Evolutionary conservation across 768 basidiomycete species (phyloP).

Genomic region (Agaricus sinodeliciosus): DNA sequence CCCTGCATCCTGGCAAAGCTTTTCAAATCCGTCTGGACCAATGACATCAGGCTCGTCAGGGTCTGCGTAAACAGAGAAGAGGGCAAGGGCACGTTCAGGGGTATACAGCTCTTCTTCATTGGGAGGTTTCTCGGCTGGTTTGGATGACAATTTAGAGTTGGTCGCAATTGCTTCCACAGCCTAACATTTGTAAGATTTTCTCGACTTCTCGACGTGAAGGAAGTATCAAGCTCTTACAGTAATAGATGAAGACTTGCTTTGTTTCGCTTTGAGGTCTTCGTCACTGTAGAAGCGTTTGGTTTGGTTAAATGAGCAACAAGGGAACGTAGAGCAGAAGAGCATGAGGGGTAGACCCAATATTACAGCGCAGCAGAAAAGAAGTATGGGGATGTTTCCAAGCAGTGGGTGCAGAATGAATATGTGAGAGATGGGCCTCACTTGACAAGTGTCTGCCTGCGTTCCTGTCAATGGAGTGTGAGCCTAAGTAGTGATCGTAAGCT

Average conservation of each 20-base stretch:
- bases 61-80: conserved; percentile 61
- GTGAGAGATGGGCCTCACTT: conserved; percentile 4
- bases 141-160: conserved; percentile 3
- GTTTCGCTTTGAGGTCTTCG: conserved; percentile 25
- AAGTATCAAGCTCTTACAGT: conserved; percentile 3
- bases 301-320: conserved; percentile 60
- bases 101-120: conserved; percentile 40
- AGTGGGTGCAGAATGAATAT: neutral
- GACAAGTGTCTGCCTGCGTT: conserved; percentile 4
- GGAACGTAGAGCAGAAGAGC: conserved; percentile 46
- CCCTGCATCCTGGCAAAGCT: conserved; percentile 61
- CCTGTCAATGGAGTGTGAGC: conserved; percentile 4
- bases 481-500: neutral
- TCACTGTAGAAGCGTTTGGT: conserved; percentile 43
- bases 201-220: neutral
- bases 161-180: neutral
- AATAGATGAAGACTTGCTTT: conserved; percentile 7
- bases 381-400: conserved; percentile 10
- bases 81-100: conserved; percentile 36
- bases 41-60: conserved; percentile 51
- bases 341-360: conserved; percentile 41
- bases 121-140: conserved; percentile 4
- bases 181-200: neutral
- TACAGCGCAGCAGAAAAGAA: conserved; percentile 10
- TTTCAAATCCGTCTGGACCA: conserved; percentile 67